phyloP scores from a whole-genome alignment of 352 stramenopile genomes.

The Phytophthora sojae region DNA sequence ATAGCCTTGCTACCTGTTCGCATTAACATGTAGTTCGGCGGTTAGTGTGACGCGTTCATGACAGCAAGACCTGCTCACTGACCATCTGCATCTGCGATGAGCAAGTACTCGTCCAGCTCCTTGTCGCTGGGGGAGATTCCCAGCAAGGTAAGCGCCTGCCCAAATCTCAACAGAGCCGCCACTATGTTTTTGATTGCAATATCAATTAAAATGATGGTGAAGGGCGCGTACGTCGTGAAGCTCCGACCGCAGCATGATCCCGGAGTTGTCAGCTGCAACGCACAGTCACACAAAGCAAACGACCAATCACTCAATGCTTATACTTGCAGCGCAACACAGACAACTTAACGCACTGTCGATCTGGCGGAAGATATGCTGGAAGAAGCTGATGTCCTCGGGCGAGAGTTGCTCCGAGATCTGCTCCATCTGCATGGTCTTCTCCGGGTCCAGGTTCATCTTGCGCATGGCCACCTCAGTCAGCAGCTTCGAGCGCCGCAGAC shows the following conservation, averaged over 20 bases:
- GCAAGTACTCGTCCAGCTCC: constrained; percentile 71
- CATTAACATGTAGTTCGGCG: background rate
- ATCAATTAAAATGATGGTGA: background rate
- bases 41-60: background rate
- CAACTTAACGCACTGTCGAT: constrained; percentile 56
- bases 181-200: background rate
- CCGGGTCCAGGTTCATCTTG: constrained; percentile 68
- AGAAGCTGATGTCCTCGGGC: constrained; percentile 65
- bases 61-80: background rate
- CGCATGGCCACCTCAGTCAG: constrained; percentile 69
- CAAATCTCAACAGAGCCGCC: background rate
- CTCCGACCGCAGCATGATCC: constrained; percentile 73
- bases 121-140: constrained; percentile 70
- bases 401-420: constrained; percentile 66
- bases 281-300: constrained; percentile 9
- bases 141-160: constrained; percentile 57
- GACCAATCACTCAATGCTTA: background rate
- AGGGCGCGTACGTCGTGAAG: constrained; percentile 47
- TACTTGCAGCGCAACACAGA: background rate
- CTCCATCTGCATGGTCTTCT: constrained; percentile 69
- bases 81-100: constrained; percentile 68
- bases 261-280: constrained; percentile 53
- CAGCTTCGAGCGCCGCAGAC: constrained; percentile 60
- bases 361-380: constrained; percentile 74
- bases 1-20: constrained; percentile 64